Base-by-base conservation (phyloP, 495 filamentous ascomycete species). In the Penicillium argentinense region DNA sequence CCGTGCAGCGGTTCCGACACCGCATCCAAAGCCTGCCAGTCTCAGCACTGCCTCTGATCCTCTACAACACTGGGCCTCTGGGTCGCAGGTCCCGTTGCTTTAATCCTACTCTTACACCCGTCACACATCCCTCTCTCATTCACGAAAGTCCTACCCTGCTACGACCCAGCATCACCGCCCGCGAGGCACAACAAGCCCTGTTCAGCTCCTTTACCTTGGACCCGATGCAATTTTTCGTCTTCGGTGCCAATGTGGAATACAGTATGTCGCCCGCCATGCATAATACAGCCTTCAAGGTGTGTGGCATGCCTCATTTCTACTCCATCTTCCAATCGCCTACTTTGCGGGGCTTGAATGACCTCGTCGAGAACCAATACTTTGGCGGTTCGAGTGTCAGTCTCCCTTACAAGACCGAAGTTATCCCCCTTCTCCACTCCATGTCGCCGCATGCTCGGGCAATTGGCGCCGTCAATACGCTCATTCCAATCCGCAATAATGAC, bases 391-490 rank as follows among this genome's bases (percentile, higher is more conserved):
- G 79, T 53, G 77, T 92, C 43, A 80, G 82, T 9, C 74, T 86
- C 9, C 86, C 87, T 3, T 90, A 85, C 69, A 90, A 89, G 51
- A 82, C 86, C 2, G 82, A 84, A 60, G 79, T 87, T 25, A 83
- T 90, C 49, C 73, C 78, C 4, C 76, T 84, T 4, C 73, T 88
- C 9, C 80, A 87, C 55, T 78, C 83, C 29, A 79, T 86, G 59
- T 88, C 84, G 37, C 76, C 79, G 39, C 87, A 92, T 49, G 88
- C 87, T 6, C 79, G 78, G 13, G 86, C 83, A 12, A 89, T 92
- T 49, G 87, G 88, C 2, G 85, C 88, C 12, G 80, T 89, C 43
- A 91, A 92, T 60, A 89, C 87, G 0, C 64, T 91, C 8, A 68
- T 91, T 14, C 88, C 88, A 0, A 76, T 91, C 6, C 75, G 86